Evolutionary conservation across 2,329 filamentous ascomycete genomes (phyloP), one percentile per base, ranked within the genome.

Genomic region (Botrytis cinerea): DNA sequence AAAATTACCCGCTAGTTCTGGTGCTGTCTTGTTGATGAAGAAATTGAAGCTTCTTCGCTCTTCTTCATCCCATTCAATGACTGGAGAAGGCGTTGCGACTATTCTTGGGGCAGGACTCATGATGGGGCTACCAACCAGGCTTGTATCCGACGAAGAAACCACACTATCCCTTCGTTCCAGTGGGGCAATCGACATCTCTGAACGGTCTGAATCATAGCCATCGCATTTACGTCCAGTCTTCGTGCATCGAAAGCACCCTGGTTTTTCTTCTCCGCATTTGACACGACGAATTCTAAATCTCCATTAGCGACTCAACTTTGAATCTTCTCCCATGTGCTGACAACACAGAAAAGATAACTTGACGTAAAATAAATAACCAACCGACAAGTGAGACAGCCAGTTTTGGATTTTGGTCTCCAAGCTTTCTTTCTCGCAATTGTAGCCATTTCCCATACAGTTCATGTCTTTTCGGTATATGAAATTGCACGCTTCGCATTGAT

Each of bases 221-320:
- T 80, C 78, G 63, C 79, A 80, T 59, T 76, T 79, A 22, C 79
- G 74, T 25, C 78, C 77, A 22, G 78, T 80, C 4, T 75, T 77
- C 9, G 75, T 78, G 73, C 78, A 80, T 72, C 76, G 75, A 66
- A 76, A 75, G 59, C 79, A 80, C 38, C 76, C 75, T 4, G 79
- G 79, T 66, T 76, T 78, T 43, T 78, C 76, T 73, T 80, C 79
- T 35, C 78, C 79, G 54, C 79, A 80, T 62, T 80, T 80, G 5
- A 80, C 77, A 73, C 79, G 74, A n/a, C 79, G 74, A 25, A 78
- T 77, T 68, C 79, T 80, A 72, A 18, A 9, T 48, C 60, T 16
- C 5, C 40, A 59, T 43, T 40, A 73, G 59, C 73, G n/a, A 73
- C 66, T 51, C 46, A 25, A 32, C 20, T 22, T 60, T 28, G 20